phyloP scores from a whole-genome alignment of 1,139 yeast species.

The Maudiozyma humilis region DNA sequence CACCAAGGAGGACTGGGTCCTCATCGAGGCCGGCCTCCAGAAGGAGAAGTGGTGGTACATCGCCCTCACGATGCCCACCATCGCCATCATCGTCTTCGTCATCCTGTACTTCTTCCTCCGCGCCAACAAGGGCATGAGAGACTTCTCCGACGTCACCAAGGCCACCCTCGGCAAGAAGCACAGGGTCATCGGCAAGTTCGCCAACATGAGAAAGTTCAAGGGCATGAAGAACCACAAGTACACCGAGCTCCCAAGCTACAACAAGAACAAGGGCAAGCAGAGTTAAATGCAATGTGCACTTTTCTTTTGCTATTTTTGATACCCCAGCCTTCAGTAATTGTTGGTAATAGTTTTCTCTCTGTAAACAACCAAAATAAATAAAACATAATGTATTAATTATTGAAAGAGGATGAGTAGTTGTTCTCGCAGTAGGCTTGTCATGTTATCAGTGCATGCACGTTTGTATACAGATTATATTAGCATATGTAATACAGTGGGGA shows the following conservation, averaged over 20 bases:
- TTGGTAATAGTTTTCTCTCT: neutral
- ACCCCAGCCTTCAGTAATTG: neutral
- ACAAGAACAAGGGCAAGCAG: slow-evolving; percentile 25
- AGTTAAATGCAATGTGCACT: too few relatives aligned
- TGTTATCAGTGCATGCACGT: neutral
- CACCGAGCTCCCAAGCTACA: slow-evolving; percentile 35
- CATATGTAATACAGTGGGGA: too few relatives aligned
- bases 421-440: too few relatives aligned
- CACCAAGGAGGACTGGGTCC: slow-evolving; percentile 45
- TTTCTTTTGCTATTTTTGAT: neutral
- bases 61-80: slow-evolving; percentile 63
- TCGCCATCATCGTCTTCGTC: slow-evolving; percentile 52
- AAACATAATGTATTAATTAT: neutral
- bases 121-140: slow-evolving; percentile 44
- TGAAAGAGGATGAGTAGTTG: neutral
- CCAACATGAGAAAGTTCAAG: slow-evolving; percentile 30
- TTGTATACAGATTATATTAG: too few relatives aligned
- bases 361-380: neutral
- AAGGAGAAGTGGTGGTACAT: slow-evolving; percentile 60
- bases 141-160: slow-evolving; percentile 36
- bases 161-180: slow-evolving; percentile 47
- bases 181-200: slow-evolving; percentile 36
- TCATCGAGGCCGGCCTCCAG: slow-evolving; percentile 50
- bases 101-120: slow-evolving; percentile 57
- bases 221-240: slow-evolving; percentile 34